Percentiles rank a stretch among this genome's conserved stretches.
Evolutionary conservation across 345 rosid species (phyloP).

Genomic region (Lagerstroemia speciosa): DNA sequence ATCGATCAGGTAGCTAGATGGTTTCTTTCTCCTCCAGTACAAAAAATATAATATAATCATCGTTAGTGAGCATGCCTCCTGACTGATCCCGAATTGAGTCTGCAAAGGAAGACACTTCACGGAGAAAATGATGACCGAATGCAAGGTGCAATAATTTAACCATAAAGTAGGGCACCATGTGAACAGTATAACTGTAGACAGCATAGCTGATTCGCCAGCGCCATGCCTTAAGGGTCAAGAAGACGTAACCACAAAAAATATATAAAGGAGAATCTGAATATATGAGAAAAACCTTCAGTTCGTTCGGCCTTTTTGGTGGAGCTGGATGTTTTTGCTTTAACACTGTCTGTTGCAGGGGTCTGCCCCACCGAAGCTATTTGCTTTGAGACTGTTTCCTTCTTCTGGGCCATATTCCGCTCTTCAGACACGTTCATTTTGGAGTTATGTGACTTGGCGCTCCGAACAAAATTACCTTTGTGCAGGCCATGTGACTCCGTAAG

Average conservation of each 20-base stretch:
- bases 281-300: background rate
- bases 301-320: background rate
- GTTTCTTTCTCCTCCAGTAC: too few species aligned
- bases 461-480: background rate
- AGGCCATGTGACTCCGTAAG: background rate
- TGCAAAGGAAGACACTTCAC: background rate
- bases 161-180: background rate
- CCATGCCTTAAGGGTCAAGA: background rate
- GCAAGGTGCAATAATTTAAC: background rate
- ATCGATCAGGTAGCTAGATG: too few species aligned
- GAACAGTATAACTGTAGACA: background rate
- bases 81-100: background rate
- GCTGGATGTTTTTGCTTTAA: background rate
- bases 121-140: background rate
- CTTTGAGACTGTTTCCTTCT: background rate
- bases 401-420: background rate
- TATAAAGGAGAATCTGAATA: background rate
- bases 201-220: background rate
- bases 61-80: background rate
- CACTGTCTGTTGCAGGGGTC: background rate
- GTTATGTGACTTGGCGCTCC: slow-evolving; percentile 1
- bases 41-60: background rate
- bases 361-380: background rate
- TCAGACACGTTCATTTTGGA: background rate
- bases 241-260: background rate